Base-by-base conservation (phyloP, 148 eudicot species). In the Spergularia marina region DNA sequence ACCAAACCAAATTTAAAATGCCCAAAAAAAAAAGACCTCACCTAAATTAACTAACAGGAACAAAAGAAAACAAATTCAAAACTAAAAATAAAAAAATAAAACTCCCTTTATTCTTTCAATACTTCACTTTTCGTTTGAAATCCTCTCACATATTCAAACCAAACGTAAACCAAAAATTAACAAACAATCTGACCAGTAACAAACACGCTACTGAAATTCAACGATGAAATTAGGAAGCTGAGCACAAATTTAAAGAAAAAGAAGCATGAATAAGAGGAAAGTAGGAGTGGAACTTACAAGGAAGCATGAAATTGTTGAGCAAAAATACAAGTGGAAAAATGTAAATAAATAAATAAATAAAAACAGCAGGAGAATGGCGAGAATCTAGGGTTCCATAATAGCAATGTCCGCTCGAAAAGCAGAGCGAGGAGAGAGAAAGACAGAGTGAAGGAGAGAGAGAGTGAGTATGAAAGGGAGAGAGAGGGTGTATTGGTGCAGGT, bases 371-470 rank as follows among this genome's bases (percentile, higher is more conserved):
- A 51, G 8, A 39, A 60, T 9, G 34, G 63, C 72, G 25, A 25
- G n/a, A 71, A 34, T 20, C 21, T 59, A 73, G 68, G 67, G 56
- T 73, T 73, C 56, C 36, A 30, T 30, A 54, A 73, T 47, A n/a
- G 17, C 5, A 73, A 53, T 62, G 39, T 12, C 1, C 20, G 8
- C 49, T 44, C 8, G 49, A 44, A 44, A 44, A 44, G 49, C 10
- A 9, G 7, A 44, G 10, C 8, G 49, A 44, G 49, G 49, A 30
- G 36, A 30, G 36, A 30, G 36, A 30, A 30, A 30, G 36, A 30
- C 36, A 30, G 36, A 44, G 8, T 44, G 8, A 9, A 44, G 49
- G 49, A 44, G 49, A 44, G 49, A 44, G 49, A 44, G 36, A 30
- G 36, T 30, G 36, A 30, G 36, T 6, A 9, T 44, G 8, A 7